Conservation (phyloP, 768 basidiomycete genomes). For the Rhodotorula toruloides region DNA sequence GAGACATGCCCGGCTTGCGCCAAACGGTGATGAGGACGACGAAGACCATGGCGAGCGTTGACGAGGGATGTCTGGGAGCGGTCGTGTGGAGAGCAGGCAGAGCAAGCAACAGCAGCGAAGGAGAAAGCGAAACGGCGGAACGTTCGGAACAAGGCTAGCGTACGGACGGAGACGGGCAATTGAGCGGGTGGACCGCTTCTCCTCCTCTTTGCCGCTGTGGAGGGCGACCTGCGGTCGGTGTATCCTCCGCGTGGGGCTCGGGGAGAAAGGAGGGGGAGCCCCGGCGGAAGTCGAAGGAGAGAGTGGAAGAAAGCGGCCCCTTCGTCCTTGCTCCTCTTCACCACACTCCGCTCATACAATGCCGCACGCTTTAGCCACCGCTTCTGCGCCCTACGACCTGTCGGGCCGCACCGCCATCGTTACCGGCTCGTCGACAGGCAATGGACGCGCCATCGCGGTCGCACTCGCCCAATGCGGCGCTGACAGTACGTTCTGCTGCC, state of each 20-base stretch:
- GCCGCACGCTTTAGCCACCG: neutral
- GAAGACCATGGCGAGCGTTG: neutral
- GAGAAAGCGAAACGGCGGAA: too few species aligned
- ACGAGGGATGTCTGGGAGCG: neutral
- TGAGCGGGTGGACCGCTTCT: too few species aligned
- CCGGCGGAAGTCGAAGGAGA: too few species aligned
- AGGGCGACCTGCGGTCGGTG: too few species aligned
- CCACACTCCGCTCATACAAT: neutral
- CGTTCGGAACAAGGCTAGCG: too few species aligned
- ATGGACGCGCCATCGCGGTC: conserved; percentile 9
- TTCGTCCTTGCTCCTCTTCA: neutral
- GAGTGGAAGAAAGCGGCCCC: too few species aligned
- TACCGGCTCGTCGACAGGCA: conserved; percentile 5
- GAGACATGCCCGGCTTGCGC: conserved; percentile 20
- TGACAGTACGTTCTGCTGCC: neutral
- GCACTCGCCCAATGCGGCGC: conserved; percentile 5
- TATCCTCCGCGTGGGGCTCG: too few species aligned
- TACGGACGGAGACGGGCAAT: too few species aligned
- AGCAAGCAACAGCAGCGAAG: too few species aligned
- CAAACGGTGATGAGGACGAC: conserved; percentile 21
- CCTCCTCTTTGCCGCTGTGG: too few species aligned
- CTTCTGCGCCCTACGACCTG: conserved; percentile 3
- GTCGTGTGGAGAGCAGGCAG: neutral
- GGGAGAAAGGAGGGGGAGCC: too few species aligned
- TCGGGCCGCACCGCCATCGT: conserved; percentile 19